Evolutionary conservation across 2,329 filamentous ascomycete species (phyloP).

Genomic region (Cladophialophora exuberans): DNA sequence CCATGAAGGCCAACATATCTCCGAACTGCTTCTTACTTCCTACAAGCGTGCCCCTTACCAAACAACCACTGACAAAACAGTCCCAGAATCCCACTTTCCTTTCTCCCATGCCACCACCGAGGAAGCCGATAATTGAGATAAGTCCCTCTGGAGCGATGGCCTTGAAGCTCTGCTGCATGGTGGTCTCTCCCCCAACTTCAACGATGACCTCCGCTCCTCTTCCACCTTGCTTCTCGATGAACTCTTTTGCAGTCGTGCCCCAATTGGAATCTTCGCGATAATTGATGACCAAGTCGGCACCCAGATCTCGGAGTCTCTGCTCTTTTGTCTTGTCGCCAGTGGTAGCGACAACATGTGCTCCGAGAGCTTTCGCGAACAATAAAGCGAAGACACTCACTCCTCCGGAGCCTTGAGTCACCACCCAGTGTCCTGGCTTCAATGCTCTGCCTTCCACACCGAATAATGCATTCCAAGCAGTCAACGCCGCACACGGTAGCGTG

Average conservation of each 20-base stretch:
- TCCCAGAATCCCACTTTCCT: slow-evolving; percentile 55
- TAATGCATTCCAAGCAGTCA: slow-evolving; percentile 69
- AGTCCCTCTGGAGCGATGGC: slow-evolving; percentile 54
- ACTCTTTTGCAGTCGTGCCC: slow-evolving; percentile 58
- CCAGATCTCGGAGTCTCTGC: slow-evolving; percentile 52
- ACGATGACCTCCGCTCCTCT: slow-evolving; percentile 64
- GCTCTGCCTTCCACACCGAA: slow-evolving; percentile 56
- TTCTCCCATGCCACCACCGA: slow-evolving; percentile 41
- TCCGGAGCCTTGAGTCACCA: slow-evolving; percentile 64
- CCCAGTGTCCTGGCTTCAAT: slow-evolving; percentile 58
- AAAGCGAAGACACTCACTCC: slow-evolving; percentile 56
- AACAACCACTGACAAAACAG: slow-evolving; percentile 54
- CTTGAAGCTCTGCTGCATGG: slow-evolving; percentile 59
- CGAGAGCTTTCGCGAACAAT: slow-evolving; percentile 36
- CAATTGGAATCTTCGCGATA: slow-evolving; percentile 62
- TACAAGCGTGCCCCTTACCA: slow-evolving; percentile 60
- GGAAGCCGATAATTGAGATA: slow-evolving; percentile 55
- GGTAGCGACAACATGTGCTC: slow-evolving; percentile 61
- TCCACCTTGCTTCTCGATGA: slow-evolving; percentile 48
- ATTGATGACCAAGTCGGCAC: slow-evolving; percentile 63
- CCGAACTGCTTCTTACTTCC: slow-evolving; percentile 60
- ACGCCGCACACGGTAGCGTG: slow-evolving; percentile 62
- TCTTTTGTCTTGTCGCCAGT: slow-evolving; percentile 57
- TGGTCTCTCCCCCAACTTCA: slow-evolving; percentile 66
- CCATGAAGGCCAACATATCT: slow-evolving; percentile 63